phyloP scores from a whole-genome alignment of 345 rosid genomes.

The Salix udensis region DNA sequence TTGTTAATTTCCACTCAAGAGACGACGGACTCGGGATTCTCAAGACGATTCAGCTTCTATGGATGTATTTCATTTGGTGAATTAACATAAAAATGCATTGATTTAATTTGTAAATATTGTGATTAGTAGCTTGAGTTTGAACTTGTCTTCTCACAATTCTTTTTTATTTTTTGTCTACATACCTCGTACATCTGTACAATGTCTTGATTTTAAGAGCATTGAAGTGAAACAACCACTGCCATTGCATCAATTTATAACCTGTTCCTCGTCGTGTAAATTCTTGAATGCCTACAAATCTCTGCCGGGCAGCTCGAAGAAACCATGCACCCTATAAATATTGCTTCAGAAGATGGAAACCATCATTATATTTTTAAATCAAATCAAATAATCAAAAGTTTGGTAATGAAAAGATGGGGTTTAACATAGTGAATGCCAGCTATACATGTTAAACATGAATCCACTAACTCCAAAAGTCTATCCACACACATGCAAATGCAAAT shows the following conservation, averaged over 20 bases:
- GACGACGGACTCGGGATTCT: no score
- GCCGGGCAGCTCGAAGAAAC: background rate
- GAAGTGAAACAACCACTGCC: background rate
- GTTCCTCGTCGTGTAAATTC: no score
- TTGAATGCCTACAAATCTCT: background rate
- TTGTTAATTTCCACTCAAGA: no score
- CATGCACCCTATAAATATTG: background rate
- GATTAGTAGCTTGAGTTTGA: no score
- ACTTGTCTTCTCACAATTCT: no score
- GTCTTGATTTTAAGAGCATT: background rate
- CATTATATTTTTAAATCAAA: constrained; percentile 20
- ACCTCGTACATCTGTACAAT: background rate
- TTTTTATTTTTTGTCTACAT: no score
- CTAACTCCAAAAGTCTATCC: background rate
- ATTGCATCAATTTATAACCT: background rate
- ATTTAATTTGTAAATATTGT: no score
- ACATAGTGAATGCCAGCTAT: constrained; percentile 41
- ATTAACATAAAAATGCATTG: no score
- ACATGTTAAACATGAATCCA: constrained; percentile 10
- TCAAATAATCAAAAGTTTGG: background rate
- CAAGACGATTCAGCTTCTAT: fast-evolving
- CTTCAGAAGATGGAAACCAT: background rate
- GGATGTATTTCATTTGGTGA: no score
- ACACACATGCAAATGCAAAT: background rate
- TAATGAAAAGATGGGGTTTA: background rate